phyloP scores from a whole-genome alignment of 2,329 filamentous ascomycete species.

The Onygenales sp. region DNA sequence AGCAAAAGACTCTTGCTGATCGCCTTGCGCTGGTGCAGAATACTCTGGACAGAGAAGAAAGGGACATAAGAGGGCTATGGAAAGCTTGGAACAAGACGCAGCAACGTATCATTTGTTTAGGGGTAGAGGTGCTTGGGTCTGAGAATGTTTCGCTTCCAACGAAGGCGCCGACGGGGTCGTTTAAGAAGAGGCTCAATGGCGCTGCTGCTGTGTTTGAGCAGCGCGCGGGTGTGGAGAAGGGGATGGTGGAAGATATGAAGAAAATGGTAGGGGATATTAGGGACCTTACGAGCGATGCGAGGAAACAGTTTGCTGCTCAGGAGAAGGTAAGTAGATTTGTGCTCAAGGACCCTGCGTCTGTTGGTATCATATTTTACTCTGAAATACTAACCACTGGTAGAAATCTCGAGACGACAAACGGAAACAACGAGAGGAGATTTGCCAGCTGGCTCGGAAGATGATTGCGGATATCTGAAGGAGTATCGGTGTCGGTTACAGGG shows the following conservation, averaged over 20 bases:
- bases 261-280: conserved; percentile 5
- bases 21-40: background rate
- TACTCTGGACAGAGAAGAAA: conserved; percentile 1
- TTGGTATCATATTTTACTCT: background rate
- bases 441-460: conserved; percentile 12
- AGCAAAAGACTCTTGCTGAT: background rate
- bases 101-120: conserved; percentile 12
- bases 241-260: background rate
- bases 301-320: conserved; percentile 7
- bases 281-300: conserved; percentile 3
- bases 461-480: conserved; percentile 4
- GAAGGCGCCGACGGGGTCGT: background rate
- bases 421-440: conserved; percentile 12
- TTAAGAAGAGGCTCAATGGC: conserved; percentile 7
- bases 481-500: background rate
- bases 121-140: conserved; percentile 11
- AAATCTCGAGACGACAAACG: conserved; percentile 10
- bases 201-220: conserved; percentile 3
- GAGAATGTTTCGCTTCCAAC: background rate
- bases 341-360: background rate
- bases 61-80: conserved; percentile 9
- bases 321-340: conserved; percentile 9
- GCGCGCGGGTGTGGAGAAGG: background rate
- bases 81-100: conserved; percentile 16
- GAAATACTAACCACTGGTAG: conserved; percentile 1